Conservation (phyloP, 2,329 filamentous ascomycete species). For the Pyrenophora tritici-repentis region DNA sequence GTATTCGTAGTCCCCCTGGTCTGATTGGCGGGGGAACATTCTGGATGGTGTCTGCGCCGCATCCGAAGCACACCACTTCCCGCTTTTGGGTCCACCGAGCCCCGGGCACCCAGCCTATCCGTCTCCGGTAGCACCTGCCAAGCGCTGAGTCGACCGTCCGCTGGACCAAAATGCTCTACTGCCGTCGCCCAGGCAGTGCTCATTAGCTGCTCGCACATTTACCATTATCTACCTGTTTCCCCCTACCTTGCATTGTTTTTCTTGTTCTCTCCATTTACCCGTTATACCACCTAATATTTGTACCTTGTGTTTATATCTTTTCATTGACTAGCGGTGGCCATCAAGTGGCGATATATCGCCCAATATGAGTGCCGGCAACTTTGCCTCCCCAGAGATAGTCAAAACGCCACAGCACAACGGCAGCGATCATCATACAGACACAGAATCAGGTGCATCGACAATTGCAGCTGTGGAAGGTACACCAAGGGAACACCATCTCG, state of each 20-base stretch:
- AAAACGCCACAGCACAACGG: conserved; percentile 22
- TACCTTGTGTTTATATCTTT: conserved; percentile 2
- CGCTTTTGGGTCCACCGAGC: conserved; percentile 1
- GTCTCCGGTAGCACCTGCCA: conserved; percentile 30
- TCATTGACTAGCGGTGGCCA: conserved; percentile 5
- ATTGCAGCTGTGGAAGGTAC: conserved; percentile 36
- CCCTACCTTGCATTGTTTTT: conserved; percentile 8
- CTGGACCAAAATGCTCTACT: conserved; percentile 21
- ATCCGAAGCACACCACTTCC: neutral
- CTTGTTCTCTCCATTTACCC: conserved; percentile 2
- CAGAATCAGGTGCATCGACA: conserved; percentile 42
- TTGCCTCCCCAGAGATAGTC: conserved; percentile 43
- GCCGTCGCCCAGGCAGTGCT: conserved; percentile 17
- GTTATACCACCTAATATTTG: conserved; percentile 23
- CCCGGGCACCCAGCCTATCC: conserved; percentile 29
- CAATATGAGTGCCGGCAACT: conserved; percentile 52
- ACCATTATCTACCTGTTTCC: conserved; percentile 19
- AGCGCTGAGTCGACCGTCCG: conserved; percentile 19
- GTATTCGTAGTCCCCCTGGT: neutral
- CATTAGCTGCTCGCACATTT: conserved; percentile 25
- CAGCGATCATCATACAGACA: conserved; percentile 18
- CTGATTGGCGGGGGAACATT: conserved; percentile 5
- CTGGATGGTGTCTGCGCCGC: conserved; percentile 8
- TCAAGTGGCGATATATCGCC: conserved; percentile 18
- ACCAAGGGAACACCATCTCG: conserved; percentile 24